A percentile compares a stretch with the other conserved stretches of the same genome.
Evolutionary conservation across 805 yeast species (phyloP).

Genomic region (Lipomyces oligophaga): DNA sequence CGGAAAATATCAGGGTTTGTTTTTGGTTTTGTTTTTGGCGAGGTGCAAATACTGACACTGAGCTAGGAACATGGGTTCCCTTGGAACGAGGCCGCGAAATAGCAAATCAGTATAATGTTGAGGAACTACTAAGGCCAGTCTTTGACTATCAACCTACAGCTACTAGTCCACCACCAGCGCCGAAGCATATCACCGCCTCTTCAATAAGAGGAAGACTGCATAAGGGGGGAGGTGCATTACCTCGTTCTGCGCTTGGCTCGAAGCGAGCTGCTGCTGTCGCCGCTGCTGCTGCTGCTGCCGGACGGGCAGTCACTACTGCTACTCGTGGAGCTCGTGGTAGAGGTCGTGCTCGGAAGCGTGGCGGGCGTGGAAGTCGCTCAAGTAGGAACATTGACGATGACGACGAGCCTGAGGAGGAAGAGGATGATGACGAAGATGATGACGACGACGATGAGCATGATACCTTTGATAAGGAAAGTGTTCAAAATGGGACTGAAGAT

Average conservation of each 20-base stretch:
- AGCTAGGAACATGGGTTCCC: slow-evolving; percentile 88
- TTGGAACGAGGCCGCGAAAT: slow-evolving; percentile 65
- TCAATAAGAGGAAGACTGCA: slow-evolving; percentile 26
- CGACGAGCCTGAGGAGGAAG: slow-evolving; percentile 18
- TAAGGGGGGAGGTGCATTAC: slow-evolving; percentile 11
- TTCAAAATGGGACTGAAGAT: slow-evolving; percentile 16
- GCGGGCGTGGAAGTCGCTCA: slow-evolving; percentile 14
- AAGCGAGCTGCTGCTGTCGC: slow-evolving; percentile 6
- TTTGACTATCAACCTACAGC: slow-evolving; percentile 56
- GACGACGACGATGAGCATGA: slow-evolving; percentile 6
- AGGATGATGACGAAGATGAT: slow-evolving; percentile 19
- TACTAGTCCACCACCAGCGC: slow-evolving; percentile 65
- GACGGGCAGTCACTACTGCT: slow-evolving; percentile 3
- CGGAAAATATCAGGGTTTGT: slow-evolving; percentile 85
- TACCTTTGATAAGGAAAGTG: too few species aligned
- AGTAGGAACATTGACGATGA: slow-evolving; percentile 4
- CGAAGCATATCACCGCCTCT: slow-evolving; percentile 43
- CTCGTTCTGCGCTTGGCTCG: slow-evolving; percentile 10
- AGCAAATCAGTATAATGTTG: slow-evolving; percentile 62
- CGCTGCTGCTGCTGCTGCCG: slow-evolving; percentile 20
- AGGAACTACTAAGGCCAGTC: slow-evolving; percentile 57
- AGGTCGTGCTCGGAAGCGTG: slow-evolving; percentile 16
- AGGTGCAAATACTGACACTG: not conserved
- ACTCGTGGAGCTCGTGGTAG: slow-evolving; percentile 21
- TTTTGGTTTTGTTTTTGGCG: not conserved